phyloP scores from a whole-genome alignment of 176 grass and related monocot genomes.

The Dactylis glomerata region DNA sequence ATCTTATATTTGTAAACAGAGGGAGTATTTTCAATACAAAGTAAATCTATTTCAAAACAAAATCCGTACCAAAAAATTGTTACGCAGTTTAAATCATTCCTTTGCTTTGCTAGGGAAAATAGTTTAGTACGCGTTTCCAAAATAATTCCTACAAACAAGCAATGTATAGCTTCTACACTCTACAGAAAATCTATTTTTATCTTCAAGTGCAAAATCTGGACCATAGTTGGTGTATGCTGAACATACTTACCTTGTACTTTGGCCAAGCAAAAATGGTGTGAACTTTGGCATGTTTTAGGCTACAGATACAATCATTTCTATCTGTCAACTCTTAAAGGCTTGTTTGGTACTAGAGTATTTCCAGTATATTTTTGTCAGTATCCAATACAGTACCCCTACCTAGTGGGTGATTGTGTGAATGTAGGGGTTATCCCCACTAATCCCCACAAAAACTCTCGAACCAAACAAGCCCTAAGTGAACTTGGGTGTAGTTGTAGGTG shows the following conservation, averaged over 20 bases:
- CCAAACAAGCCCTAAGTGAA: too few species aligned
- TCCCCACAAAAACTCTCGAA: too few species aligned
- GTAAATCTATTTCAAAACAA: background rate
- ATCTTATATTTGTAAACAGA: too few species aligned
- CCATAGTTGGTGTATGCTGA: conserved; percentile 10
- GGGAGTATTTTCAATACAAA: too few species aligned
- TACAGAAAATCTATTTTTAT: background rate
- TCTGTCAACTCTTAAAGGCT: background rate
- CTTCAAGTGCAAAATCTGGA: background rate
- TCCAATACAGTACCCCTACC: too few species aligned
- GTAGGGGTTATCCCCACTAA: too few species aligned
- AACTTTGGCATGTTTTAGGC: background rate
- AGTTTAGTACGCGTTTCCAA: background rate
- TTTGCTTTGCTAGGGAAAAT: background rate
- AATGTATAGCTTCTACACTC: background rate
- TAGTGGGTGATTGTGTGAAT: too few species aligned
- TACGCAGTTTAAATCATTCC: background rate
- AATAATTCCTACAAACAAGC: background rate
- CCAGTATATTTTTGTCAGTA: too few species aligned
- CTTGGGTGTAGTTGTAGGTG: background rate
- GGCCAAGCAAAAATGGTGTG: background rate
- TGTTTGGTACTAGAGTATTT: too few species aligned
- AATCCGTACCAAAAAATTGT: background rate
- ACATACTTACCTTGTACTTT: background rate
- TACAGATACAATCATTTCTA: background rate